These are phyloP conservation scores for Pythium myriotylum DNA, from an alignment of 352 stramenopile species.

Conservation along the genomic window DNA sequence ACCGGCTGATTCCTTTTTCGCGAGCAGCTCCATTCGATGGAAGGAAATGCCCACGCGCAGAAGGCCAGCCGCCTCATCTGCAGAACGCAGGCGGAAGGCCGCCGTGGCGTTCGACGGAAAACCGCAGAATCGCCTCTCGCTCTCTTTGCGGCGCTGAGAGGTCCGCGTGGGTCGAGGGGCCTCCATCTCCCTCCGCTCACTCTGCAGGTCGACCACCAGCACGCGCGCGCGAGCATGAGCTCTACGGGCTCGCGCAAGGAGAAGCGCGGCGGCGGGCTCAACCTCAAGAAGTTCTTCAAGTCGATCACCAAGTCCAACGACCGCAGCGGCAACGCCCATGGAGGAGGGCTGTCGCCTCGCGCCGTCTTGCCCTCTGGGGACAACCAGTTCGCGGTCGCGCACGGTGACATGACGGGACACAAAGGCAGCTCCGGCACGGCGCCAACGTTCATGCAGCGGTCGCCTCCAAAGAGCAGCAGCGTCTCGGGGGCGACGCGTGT, in stretches of 20 bases:
- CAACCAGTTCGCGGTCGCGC: constrained; percentile 29
- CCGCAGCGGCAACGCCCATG: background rate
- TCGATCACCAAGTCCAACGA: constrained; percentile 25
- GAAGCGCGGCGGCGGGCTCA: constrained; percentile 21
- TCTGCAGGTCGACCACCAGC: background rate
- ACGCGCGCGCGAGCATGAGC: constrained; percentile 5
- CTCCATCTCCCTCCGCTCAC: background rate
- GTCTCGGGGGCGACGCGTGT: constrained; percentile 10
- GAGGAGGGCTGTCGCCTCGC: constrained; percentile 16
- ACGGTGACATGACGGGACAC: constrained; percentile 11
- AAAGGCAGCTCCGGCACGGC: constrained; percentile 16
- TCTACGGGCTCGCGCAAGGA: constrained; percentile 20
- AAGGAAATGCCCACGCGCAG: background rate
- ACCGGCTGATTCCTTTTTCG: background rate
- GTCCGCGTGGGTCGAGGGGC: background rate
- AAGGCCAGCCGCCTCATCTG: constrained; percentile 4
- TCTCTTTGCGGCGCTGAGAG: background rate
- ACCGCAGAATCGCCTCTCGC: background rate
- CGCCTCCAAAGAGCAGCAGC: constrained; percentile 23
- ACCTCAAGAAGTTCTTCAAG: constrained; percentile 32
- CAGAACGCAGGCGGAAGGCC: constrained; percentile 4
- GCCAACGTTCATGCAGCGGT: constrained; percentile 23
- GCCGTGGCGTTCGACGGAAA: constrained; percentile 15
- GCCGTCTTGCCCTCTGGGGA: constrained; percentile 24
- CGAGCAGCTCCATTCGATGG: background rate